Base-by-base conservation (phyloP, 2,329 filamentous ascomycete genomes). In the Didymellaceae sp. region DNA sequence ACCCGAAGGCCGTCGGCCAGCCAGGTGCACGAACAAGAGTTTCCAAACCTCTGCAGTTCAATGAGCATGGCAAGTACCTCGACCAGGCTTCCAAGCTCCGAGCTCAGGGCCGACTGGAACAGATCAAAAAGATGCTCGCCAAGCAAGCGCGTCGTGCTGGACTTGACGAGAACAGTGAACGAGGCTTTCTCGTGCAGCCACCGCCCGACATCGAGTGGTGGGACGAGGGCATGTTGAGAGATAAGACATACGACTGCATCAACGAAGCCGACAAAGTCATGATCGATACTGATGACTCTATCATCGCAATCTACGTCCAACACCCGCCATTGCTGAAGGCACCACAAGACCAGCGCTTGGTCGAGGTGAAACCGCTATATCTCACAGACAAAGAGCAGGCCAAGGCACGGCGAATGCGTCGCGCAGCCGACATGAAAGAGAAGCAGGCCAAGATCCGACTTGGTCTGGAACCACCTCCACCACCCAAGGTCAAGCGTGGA, bases 131-230 rank as follows among this genome's bases (percentile, higher is more conserved):
- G 78, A 84, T 89, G 47, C 95, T 99, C 61, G 93, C 93, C 1
- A 89, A 88, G 61, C 87, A 91, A 62, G 89, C 91, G 9, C 84
- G 92, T 52, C 93, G 91, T 71, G 91, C 89, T n/a, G 92, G 91
- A 37, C 90, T 97, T 55, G 93, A 97, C 65, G 93, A 97, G 70
- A 93, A 95, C 55, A 86, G 89, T 39, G 93, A 99, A 72, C 96
- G 93, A 72, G 89, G 91, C 24, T 97, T 93, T 70, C 75, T 94
- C 4, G 85, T 97, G 5, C 87, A 93, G 56, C 81, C 82, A 24
- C 94, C 94, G 8, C 94, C 94, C 4, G 88, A 88, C 6, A 82
- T 97, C 32, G 94, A 99, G 73, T 99, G 94, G 94, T 97, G 93
- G 90, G 94, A 99, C 64, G 92, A 97, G 75, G 90, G 87, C 2